Evolutionary conservation across 371 early-diverging fungal species (phyloP).

Genomic region (Mortierella sp.): DNA sequence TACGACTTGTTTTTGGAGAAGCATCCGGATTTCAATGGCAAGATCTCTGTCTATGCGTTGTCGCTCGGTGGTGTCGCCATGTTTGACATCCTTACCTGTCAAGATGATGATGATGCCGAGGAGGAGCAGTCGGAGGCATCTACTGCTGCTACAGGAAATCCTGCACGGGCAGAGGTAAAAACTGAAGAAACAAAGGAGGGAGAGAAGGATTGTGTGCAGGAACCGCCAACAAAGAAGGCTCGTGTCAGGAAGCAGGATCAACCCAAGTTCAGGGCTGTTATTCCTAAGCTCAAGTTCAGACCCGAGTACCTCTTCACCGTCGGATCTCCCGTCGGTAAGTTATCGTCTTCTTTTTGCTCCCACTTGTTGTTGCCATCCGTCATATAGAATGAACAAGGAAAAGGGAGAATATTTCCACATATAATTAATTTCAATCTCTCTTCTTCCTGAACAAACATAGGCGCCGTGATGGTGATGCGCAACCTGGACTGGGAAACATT

Average conservation of each 20-base stretch:
- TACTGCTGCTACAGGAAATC: neutral
- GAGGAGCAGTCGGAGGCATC: neutral
- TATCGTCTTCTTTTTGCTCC: neutral
- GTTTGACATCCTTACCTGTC: conserved; percentile 69
- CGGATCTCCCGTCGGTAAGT: conserved; percentile 68
- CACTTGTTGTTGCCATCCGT: conserved; percentile 23
- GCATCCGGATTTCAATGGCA: conserved; percentile 70
- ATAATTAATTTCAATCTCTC: conserved; percentile 48
- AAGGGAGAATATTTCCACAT: conserved; percentile 18
- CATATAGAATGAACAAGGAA: too few species aligned
- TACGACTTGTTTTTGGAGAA: conserved; percentile 62
- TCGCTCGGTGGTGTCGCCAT: conserved; percentile 77
- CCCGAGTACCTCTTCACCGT: conserved; percentile 68
- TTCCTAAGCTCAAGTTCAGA: conserved; percentile 58
- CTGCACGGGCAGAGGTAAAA: conserved; percentile 2
- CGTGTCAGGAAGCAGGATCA: conserved; percentile 37
- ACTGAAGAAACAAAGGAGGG: neutral
- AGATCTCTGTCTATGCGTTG: conserved; percentile 70
- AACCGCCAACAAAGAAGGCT: conserved; percentile 10
- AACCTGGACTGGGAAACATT: conserved; percentile 67
- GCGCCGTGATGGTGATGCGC: conserved; percentile 73
- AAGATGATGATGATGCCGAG: conserved; percentile 59
- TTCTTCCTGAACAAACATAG: conserved; percentile 47
- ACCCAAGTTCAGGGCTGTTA: conserved; percentile 28
- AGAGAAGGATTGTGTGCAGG: neutral